A percentile compares a stretch with the other conserved stretches of the same genome.
Evolutionary conservation across 129 eudicot genomes (phyloP).

Genomic region (Rutidosis leptorrhynchoides): DNA sequence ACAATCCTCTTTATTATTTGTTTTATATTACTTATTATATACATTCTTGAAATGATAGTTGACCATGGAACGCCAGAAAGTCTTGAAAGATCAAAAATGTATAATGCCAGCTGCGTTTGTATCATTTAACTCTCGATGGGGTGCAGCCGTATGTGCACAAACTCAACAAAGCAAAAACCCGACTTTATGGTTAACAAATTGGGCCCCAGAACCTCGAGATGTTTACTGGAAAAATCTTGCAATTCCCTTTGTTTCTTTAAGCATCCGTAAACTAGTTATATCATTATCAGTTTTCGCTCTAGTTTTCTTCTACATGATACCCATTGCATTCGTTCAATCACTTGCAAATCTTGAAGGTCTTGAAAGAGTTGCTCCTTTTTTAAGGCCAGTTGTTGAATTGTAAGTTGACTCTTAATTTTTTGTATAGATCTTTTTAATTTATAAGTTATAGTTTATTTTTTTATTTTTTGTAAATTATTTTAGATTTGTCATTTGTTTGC

Average conservation of each 20-base stretch:
- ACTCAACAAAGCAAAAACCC: constrained; percentile 98
- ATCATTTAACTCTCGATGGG: constrained; percentile 91
- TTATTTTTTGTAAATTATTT: constrained; percentile 1
- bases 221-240: constrained; percentile 90
- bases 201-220: constrained; percentile 99
- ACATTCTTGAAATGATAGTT: constrained; percentile 43
- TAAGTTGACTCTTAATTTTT: constrained; percentile 39
- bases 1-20: neutral
- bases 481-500: constrained; percentile 29
- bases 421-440: neutral
- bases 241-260: constrained; percentile 84
- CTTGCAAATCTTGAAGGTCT: constrained; percentile 92
- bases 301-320: constrained; percentile 96
- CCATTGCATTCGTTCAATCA: constrained; percentile 95
- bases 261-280: constrained; percentile 76
- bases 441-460: neutral
- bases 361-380: constrained; percentile 88
- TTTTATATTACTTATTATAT: neutral
- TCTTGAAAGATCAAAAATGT: constrained; percentile 68
- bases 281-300: constrained; percentile 71
- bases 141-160: constrained; percentile 97
- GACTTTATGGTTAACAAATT: constrained; percentile 81
- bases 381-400: constrained; percentile 86
- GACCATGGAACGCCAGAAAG: constrained; percentile 78
- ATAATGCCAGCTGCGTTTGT: constrained; percentile 88